Base-by-base conservation (phyloP, 352 stramenopile species). In the Globisporangium mamillatum region DNA sequence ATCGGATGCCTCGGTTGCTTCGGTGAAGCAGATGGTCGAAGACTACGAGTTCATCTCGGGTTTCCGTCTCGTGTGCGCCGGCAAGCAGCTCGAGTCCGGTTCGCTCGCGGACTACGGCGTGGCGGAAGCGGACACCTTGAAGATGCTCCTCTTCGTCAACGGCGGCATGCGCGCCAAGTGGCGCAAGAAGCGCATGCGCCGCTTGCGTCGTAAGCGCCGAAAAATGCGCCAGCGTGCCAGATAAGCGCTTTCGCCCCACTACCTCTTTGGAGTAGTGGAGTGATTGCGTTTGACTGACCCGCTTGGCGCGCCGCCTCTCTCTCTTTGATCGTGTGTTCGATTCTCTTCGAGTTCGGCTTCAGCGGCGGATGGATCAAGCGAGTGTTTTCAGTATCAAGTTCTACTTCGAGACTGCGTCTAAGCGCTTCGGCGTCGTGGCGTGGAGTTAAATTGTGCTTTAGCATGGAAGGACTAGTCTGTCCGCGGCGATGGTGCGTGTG, bases 181-280 rank as follows among this genome's bases (percentile, higher is more conserved):
- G 96, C 89, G 91, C 72, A 99, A 99, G 93, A 99, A 99, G 96
- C 94, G 96, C 71, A 98, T 98, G 95, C 93, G 97, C 71, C 96
- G 97, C 77, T 90, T 99, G 72, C 93, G 97, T 77, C 92, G 97
- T 80, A 99, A 99, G 93, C 93, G 97, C 80, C 81, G 97, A 81
- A 99, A 99, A 96, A 99, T 99, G 97, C 94, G 97, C 82, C 95
- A 99, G 91, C 96, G 97, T 85, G 97, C 97, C 75, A 98, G 96
- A 95, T 99, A 99, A 98, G 86, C 81, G 66, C 66, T 32, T 58
- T 58, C 53, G 4, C 53, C 53, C 24, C n/a, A 16, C 14, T 12
- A 4, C 12, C 22, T 14, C 24, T 58, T 41, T 7, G 36, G 36
- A 41, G 36, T 14, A 41, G 10, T 41, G 36, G 36, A 27, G 53